A percentile compares a stretch with the other conserved stretches of the same genome.
These are phyloP conservation scores for Phytopythium delawarense DNA, from an alignment of 352 stramenopile species.

Conservation along the genomic window DNA sequence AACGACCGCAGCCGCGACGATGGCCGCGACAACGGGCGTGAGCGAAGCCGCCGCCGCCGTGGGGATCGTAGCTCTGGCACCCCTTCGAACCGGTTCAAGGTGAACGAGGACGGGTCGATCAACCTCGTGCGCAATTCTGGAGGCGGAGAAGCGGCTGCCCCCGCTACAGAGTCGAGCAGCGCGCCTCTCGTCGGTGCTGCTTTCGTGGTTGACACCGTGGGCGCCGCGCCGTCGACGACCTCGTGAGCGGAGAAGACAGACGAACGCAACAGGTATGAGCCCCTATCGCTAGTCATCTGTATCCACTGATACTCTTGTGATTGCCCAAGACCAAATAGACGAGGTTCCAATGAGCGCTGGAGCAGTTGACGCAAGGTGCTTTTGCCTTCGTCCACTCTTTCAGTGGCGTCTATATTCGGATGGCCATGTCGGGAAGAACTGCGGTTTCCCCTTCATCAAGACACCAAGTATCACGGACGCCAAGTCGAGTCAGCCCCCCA, in stretches of 20 bases:
- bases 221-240: neutral
- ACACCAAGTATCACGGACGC: too few species aligned
- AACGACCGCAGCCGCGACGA: conserved; percentile 23
- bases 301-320: neutral
- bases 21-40: conserved; percentile 19
- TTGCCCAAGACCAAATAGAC: neutral
- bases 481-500: neutral
- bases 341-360: neutral
- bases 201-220: neutral
- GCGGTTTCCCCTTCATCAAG: neutral
- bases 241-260: neutral
- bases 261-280: neutral
- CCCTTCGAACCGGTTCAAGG: conserved; percentile 45
- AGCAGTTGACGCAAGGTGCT: neutral
- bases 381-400: too few species aligned
- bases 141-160: neutral
- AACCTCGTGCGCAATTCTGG: conserved; percentile 37
- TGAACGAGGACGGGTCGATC: conserved; percentile 63
- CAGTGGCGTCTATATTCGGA: too few species aligned
- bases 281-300: neutral
- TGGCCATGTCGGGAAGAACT: neutral
- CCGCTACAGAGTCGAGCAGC: neutral
- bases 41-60: conserved; percentile 6
- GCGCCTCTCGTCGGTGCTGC: neutral
- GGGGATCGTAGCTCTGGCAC: conserved; percentile 24